phyloP scores from a whole-genome alignment of 768 basidiomycete species.

The Suillus tomentosus region DNA sequence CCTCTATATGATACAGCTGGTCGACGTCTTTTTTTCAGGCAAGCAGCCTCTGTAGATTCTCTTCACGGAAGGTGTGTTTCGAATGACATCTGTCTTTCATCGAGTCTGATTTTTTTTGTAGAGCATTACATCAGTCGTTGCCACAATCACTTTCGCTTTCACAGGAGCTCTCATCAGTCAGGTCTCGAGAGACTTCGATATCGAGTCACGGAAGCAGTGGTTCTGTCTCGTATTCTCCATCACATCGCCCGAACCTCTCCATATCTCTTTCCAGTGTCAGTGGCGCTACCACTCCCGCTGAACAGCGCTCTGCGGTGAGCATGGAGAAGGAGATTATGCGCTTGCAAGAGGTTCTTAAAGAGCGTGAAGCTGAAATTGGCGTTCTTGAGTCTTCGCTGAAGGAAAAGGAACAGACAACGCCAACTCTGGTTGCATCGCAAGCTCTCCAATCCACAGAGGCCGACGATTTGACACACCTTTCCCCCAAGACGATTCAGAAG shows the following conservation, averaged over 20 bases:
- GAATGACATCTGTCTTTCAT: slow-evolving; percentile 15
- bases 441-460: slow-evolving; percentile 11
- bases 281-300: slow-evolving; percentile 29
- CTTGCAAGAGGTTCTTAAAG: slow-evolving; percentile 87
- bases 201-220: slow-evolving; percentile 77
- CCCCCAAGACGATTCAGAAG: slow-evolving; percentile 70
- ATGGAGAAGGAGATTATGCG: slow-evolving; percentile 96
- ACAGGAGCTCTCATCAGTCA: slow-evolving; percentile 92
- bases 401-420: slow-evolving; percentile 33
- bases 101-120: slow-evolving; percentile 33
- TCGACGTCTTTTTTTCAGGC: slow-evolving; percentile 82
- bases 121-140: slow-evolving; percentile 91
- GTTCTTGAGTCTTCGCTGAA: slow-evolving; percentile 61
- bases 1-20: slow-evolving; percentile 50
- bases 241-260: slow-evolving; percentile 57
- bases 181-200: slow-evolving; percentile 80
- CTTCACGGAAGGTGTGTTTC: slow-evolving; percentile 75
- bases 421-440: slow-evolving; percentile 7
- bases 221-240: slow-evolving; percentile 60
- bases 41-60: slow-evolving; percentile 85
- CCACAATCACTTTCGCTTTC: slow-evolving; percentile 95
- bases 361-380: slow-evolving; percentile 89
- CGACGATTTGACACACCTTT: slow-evolving; percentile 45
- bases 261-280: slow-evolving; percentile 51
- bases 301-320: slow-evolving; percentile 79